Evolutionary conservation across 108 stramenopile species (phyloP).

Genomic region (Epithemia pelagica): DNA sequence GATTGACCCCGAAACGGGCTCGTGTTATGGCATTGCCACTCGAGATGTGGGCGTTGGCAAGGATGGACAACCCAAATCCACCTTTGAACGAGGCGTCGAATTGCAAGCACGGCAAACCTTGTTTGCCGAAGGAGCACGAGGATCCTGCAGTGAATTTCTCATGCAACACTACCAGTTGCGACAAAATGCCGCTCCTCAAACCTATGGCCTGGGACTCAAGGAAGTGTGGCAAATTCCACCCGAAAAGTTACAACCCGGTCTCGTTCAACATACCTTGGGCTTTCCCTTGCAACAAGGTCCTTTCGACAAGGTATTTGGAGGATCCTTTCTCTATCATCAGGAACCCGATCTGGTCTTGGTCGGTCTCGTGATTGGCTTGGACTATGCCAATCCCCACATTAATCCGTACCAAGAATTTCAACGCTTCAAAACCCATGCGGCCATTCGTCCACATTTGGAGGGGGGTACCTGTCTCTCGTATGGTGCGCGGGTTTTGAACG

Average conservation of each 20-base stretch:
- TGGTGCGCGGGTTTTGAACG: constrained; percentile 95
- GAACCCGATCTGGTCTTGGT: constrained; percentile 91
- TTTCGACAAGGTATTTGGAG: constrained; percentile 82
- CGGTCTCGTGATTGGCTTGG: constrained; percentile 95
- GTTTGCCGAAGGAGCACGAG: constrained; percentile 97
- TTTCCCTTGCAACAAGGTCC: constrained; percentile 85
- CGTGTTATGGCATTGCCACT: constrained; percentile 90
- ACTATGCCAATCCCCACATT: constrained; percentile 98
- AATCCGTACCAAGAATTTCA: constrained; percentile 99
- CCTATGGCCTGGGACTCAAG: constrained; percentile 98
- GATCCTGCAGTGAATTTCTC: constrained; percentile 89
- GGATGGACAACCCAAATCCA: constrained; percentile 84
- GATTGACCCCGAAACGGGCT: constrained; percentile 42
- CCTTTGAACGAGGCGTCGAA: constrained; percentile 96
- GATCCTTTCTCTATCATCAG: constrained; percentile 95
- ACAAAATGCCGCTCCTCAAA: constrained; percentile 68
- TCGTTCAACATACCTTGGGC: constrained; percentile 97
- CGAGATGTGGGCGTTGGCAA: constrained; percentile 96
- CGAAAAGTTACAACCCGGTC: constrained; percentile 86
- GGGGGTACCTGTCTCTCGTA: constrained; percentile 95
- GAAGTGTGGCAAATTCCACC: constrained; percentile 98
- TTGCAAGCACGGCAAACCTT: constrained; percentile 92
- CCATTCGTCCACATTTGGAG: constrained; percentile 79
- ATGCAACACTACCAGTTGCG: constrained; percentile 89
- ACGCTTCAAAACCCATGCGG: constrained; percentile 96